Conservation (phyloP, 768 basidiomycete genomes). For the Mycena maculata region DNA sequence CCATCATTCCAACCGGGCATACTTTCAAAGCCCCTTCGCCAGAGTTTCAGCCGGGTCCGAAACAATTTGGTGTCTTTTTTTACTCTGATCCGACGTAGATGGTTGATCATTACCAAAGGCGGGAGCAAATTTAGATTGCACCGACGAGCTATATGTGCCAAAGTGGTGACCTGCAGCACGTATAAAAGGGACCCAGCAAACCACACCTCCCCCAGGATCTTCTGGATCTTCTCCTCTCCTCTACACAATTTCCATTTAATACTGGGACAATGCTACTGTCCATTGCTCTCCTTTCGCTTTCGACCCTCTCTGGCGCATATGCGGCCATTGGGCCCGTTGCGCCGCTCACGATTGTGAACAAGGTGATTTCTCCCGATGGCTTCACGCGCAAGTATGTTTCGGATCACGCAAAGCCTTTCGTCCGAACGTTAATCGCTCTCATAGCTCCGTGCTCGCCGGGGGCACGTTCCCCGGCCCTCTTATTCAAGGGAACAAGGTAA, state of each 20-base stretch:
- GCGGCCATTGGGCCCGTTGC: conserved; percentile 17
- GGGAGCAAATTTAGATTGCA: neutral
- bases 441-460: conserved; percentile 56
- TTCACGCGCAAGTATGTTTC: conserved; percentile 22
- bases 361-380: conserved; percentile 23
- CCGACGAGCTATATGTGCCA: too few species aligned
- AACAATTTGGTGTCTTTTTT: too few species aligned
- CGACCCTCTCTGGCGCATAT: neutral
- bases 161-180: too few species aligned
- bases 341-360: conserved; percentile 20
- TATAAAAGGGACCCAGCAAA: too few species aligned
- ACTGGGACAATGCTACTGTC: neutral
- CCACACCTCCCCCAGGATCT: too few species aligned
- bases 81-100: too few species aligned
- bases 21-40: too few species aligned
- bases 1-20: too few species aligned
- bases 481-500: conserved; percentile 50
- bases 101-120: too few species aligned
- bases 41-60: too few species aligned
- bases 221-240: too few species aligned
- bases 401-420: neutral
- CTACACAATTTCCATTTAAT: too few species aligned
- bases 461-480: conserved; percentile 62
- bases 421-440: neutral
- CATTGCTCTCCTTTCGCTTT: neutral